phyloP scores from a whole-genome alignment of 306 rosid genomes.

The Glycine tomentella region DNA sequence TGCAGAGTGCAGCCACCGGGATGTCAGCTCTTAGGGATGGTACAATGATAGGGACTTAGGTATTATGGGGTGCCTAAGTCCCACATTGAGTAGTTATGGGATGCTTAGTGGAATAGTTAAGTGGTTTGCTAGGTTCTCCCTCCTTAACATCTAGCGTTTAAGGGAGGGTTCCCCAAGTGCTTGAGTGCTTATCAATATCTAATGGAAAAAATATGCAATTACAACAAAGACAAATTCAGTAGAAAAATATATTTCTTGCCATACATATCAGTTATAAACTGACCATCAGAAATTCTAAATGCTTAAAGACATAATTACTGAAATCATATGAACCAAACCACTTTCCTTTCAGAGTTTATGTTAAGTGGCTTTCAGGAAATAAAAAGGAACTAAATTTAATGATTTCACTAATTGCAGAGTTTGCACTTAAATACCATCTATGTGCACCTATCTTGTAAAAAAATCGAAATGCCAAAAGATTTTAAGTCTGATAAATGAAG shows the following conservation, averaged over 20 bases:
- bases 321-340: constrained; percentile 21
- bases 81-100: background rate
- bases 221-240: background rate
- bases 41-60: background rate
- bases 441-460: background rate
- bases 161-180: no score
- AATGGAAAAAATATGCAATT: no score
- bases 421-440: constrained; percentile 22
- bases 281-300: constrained; percentile 29
- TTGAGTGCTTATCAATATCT: background rate
- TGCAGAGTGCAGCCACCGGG: background rate
- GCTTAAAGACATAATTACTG: constrained; percentile 8
- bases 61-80: background rate
- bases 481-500: constrained; percentile 21
- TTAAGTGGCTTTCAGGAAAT: constrained; percentile 6
- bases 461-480: constrained; percentile 28
- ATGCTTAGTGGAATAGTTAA: no score
- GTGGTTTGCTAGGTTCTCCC: background rate
- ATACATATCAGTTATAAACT: background rate
- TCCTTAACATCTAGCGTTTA: no score
- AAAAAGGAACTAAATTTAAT: constrained; percentile 13
- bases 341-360: background rate
- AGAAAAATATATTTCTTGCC: constrained; percentile 17
- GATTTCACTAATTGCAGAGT: constrained; percentile 8
- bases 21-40: background rate